Base-by-base conservation (phyloP, 208 protist species). In the Crithidia expoeki region DNA sequence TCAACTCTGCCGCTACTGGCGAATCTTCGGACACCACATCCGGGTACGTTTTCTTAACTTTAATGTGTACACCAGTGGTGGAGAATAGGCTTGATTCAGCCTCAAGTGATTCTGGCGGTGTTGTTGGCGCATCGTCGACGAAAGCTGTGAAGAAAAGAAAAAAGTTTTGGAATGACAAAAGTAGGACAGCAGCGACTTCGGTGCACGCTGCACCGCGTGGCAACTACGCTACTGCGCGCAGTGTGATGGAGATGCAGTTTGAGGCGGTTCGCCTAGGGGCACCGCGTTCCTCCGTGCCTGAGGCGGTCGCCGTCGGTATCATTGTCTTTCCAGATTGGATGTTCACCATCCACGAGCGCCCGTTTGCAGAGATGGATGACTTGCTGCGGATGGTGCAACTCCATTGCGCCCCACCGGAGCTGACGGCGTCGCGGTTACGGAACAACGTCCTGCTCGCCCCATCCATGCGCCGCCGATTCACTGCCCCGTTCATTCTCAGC, bases 301-400 rank as follows among this genome's bases (percentile, higher is more conserved):
- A 89, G 7, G 68, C 83, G 7, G 80, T 94, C 16, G 33, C 84
- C 9, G 80, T 96, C 16, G 84, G 81, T 9, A 73, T 93, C 28
- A 75, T 96, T n/a, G 70, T 88, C 27, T 96, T 94, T 57, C 60
- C 68, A 12, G 83, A 93, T 38, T 96, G 89, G 89, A 83, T 96
- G 53, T 82, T 96, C 68, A 96, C 88, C 19, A 79, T 96, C 12
- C 92, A 96, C 73, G 83, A 94, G 47, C 74, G 91, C 52, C 88
- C 92, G 2, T 96, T 96, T 69, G 81, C 84, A 27, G 92, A 96
- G 75, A 82, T 96, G 78, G 86, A 88, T 33, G 89, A 94, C 61
- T 47, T 96, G 53, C 73, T 96, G 38, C 84, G 82, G 25, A 88
- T 92, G 76, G 79, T 96, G 34, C 82, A 92, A 28, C 64, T 93